Evolutionary conservation across 441 rosid species (phyloP), one percentile per base, ranked within the genome.

Genomic region (Manihot esculenta): DNA sequence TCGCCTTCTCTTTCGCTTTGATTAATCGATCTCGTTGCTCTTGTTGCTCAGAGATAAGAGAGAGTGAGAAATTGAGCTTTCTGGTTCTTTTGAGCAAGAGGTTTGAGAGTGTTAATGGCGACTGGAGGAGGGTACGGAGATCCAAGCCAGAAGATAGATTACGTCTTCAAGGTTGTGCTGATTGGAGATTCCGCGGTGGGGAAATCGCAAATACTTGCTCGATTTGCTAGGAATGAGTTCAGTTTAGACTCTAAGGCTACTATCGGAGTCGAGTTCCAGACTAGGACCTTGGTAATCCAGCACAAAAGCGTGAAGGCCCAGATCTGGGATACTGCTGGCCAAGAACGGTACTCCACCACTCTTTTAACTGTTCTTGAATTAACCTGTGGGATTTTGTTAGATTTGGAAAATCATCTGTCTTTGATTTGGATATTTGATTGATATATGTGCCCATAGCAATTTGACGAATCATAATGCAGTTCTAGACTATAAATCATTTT

Each of bases 61-160:
- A 24, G 44, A 55, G 42, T 9, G 13, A 3, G 38, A 51, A 30
- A 35, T 26, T 11, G 3, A 42, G 69, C 20, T 45, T 35, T 35
- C 7, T 6, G 7, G 41, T 35, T 35, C 41, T 35, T 35, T 35
- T 0, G 41, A 35, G 41, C 7, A 7, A 35, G 41, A 35, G 41
- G 41, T 35, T 35, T 35, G 55, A 11, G 48, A 3, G 57, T n/a
- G 21, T 21, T 70, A 23, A 86, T 87, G 91, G 84, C 85, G 55
- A 81, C 80, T 62, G 90, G 90, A 54, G 92, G 87, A 53, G 90
- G 97, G 21, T 87, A 88, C 63, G 94, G 94, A 15, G 98, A 87
- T 69, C 80, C 85, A 24, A 77, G 80, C 74, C 87, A 86, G 65
- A 93, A 87, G 84, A 86, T 91, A 7, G 98, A 93, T 72, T 93